Evolutionary conservation across 1,139 yeast species (phyloP).

Genomic region (Blastobotrys capitulatus): DNA sequence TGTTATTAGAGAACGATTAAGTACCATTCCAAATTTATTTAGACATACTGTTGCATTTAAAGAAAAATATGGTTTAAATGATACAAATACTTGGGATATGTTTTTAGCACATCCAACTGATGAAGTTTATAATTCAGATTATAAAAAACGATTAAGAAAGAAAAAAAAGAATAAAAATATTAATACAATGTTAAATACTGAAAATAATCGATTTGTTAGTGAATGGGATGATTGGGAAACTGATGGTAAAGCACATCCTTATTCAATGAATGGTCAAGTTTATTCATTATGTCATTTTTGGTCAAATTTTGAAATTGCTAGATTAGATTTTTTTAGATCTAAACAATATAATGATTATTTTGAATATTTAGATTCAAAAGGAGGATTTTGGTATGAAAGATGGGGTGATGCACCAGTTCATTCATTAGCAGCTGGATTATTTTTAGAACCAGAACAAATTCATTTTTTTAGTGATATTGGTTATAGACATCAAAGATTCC

Average conservation of each 20-base stretch:
- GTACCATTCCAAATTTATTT: conserved; percentile 55
- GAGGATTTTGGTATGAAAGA: conserved; percentile 79
- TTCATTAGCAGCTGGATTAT: conserved; percentile 64
- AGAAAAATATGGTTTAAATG: conserved; percentile 40
- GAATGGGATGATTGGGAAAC: conserved; percentile 14
- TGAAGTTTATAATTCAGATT: conserved; percentile 17
- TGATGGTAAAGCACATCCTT: conserved; percentile 26
- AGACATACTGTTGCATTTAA: conserved; percentile 63
- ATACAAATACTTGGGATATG: conserved; percentile 43
- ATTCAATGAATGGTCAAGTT: conserved; percentile 55
- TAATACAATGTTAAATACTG: neutral
- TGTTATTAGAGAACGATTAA: conserved; percentile 60
- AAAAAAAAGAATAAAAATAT: conserved; percentile 15
- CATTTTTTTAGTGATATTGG: conserved; percentile 92
- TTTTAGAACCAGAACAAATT: conserved; percentile 60
- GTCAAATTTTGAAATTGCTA: conserved; percentile 79
- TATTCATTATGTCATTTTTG: conserved; percentile 88
- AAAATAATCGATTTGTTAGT: neutral
- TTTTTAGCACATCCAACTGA: conserved; percentile 26
- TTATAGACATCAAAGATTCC: conserved; percentile 63
- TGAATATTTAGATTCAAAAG: conserved; percentile 55
- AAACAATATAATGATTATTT: conserved; percentile 65
- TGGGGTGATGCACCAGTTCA: conserved; percentile 95
- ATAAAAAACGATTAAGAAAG: conserved; percentile 30
- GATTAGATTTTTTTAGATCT: conserved; percentile 70